A percentile compares a stretch with the other conserved stretches of the same genome.
Conservation (phyloP, 305 asterid species). For the Fraxinus albicans region DNA sequence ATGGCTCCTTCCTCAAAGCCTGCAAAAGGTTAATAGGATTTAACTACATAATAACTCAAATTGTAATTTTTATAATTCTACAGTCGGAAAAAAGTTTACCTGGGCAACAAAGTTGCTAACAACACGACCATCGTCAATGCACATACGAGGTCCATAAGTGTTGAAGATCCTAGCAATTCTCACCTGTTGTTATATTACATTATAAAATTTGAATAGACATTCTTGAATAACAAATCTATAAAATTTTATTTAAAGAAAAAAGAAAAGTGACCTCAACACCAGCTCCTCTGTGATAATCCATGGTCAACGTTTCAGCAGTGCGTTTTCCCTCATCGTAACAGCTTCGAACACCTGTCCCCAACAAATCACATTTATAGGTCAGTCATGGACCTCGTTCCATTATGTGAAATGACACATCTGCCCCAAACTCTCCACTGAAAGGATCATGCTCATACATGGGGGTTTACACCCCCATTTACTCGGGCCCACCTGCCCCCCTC, state of each 20-base stretch:
- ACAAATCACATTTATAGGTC: constrained; percentile 22
- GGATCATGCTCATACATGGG: no score
- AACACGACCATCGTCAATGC: constrained; percentile 96
- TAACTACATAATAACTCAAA: not conserved
- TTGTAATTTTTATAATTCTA: not conserved
- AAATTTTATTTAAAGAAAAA: not conserved
- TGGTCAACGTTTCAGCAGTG: constrained; percentile 95
- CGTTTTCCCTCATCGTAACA: constrained; percentile 98
- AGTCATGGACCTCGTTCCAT: constrained; percentile 10
- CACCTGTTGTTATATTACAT: constrained; percentile 47
- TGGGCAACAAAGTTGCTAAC: constrained; percentile 99
- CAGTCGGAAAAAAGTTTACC: constrained; percentile 38
- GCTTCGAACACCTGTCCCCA: constrained; percentile 86
- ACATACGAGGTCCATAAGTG: constrained; percentile 98
- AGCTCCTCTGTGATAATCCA: constrained; percentile 98
- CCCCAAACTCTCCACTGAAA: not conserved
- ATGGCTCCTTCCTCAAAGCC: constrained; percentile 95
- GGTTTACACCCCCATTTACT: no score
- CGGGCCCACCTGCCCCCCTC: no score
- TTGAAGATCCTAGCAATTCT: constrained; percentile 94
- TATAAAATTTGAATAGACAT: not conserved
- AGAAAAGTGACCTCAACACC: constrained; percentile 67
- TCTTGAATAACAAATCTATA: not conserved
- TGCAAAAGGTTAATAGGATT: constrained; percentile 29
- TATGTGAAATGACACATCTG: not conserved